Evolutionary conservation across 352 stramenopile species (phyloP), one percentile per base, ranked within the genome.

Genomic region (Pythium apleroticum): DNA sequence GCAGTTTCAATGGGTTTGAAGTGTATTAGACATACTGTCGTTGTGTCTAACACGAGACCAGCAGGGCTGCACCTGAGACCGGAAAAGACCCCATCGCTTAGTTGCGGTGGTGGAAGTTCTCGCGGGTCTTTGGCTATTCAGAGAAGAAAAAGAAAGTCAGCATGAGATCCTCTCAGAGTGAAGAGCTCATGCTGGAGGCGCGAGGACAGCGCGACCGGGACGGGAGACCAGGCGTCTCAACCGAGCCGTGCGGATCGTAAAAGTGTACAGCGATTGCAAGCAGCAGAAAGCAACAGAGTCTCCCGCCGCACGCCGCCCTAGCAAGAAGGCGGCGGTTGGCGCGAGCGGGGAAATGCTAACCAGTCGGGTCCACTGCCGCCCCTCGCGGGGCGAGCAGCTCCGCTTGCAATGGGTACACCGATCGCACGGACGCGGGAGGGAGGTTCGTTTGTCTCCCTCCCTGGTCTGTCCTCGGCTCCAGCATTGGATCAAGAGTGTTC

Each of bases 31-130:
- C 41, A 49, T 49, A 46, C 37, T 46, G 7, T 14, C 20, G 41
- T 49, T 27, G 41, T 28, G 20, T 49, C 41, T 49, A 49, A 49
- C 41, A 49, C 41, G 41, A 49, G 20, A 49, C 41, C 41, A 49
- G 41, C 43, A 49, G 43, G 30, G 30, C 52, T 43, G n/a, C 52
- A 54, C 5, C 53, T 24, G 37, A 6, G 54, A 43, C 17, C 24
- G 15, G 55, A 27, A 3, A n/a, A 14, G n/a, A 37, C 27, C 15
- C 48, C 49, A 65, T 43, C 49, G 60, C 66, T 80, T 89, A 92
- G 84, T 88, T 90, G 73, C 84, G 84, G 73, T 92, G 84, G 84
- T 92, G 78, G 76, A 86, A 74, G 73, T 84, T 66, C 60, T 90
- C 84, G 66, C 84, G 84, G 28, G 76, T 65, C 82, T 91, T 91